Evolutionary conservation across 495 filamentous ascomycete genomes (phyloP), one percentile per base, ranked within the genome.

Genomic region (Friedmanniomyces simplex): DNA sequence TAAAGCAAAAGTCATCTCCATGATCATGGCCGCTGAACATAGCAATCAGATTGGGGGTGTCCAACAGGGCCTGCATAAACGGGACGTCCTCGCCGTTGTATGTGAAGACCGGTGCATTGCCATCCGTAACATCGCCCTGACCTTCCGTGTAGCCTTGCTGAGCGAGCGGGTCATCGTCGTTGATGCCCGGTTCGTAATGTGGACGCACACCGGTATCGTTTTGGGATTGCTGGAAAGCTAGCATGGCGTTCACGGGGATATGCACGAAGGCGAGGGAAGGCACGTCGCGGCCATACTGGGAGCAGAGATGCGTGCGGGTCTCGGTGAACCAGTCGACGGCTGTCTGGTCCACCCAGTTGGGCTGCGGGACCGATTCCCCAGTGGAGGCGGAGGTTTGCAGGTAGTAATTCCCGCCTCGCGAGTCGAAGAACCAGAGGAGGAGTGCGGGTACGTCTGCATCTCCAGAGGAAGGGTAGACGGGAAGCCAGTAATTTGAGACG

Each of bases 401-500:
- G 61, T 76, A 81, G 25, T 70, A 61, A 46, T 72, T 73, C 0
- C 86, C 86, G 37, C 85, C 85, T 34, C 77, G 76, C 52, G 75
- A 80, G 66, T 90, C 86, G 63, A 90, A 89, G 71, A 89, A 89
- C 83, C 83, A 90, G 30, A 89, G 74, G 2, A 90, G 60, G 13
- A 84, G 69, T 13, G 68, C 68, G 8, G 78, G 79, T 1, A 55
- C 70, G 0, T 54, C 56, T 13, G 24, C 43, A 0, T 67, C 30
- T 42, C 70, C 67, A 10, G 55, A 39, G 13, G 68, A 52, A 10
- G 63, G 54, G 55, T 75, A 80, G 0, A 84, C 68, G 0, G 72
- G 74, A 1, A 89, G 69, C 58, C 81, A 87, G 63, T 89, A 89
- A 60, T 90, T 89, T 0, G 82, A 78, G 0, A 86, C 72, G n/a